Base-by-base conservation (phyloP, 495 filamentous ascomycete species). In the Tuber microsphaerosporum region DNA sequence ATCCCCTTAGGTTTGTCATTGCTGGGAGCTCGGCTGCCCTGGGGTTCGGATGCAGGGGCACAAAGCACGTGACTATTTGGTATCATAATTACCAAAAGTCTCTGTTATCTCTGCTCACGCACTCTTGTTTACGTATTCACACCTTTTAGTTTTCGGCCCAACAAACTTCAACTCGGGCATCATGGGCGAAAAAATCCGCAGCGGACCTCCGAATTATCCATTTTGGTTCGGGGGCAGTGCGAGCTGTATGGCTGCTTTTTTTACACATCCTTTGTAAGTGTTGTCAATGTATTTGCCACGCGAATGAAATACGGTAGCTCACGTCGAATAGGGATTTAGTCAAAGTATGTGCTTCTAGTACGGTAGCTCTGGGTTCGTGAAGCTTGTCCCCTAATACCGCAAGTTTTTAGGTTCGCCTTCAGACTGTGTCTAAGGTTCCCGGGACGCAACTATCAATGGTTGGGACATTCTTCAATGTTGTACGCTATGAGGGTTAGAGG, bases 211-310 rank as follows among this genome's bases (percentile, higher is more conserved):
- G 61, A 87, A 88, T 76, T 93, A 93, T 83, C 92, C 92, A 43
- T 95, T 97, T 85, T 97, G 94, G 94, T 97, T 97, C 84, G 94
- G 94, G 56, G 94, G 94, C 37, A 94, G 91, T 81, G 92, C 94
- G 31, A 94, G 91, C 78, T 94, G 92, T 84, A 91, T 96, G 85
- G 94, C 94, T 48, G 94, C 94, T 17, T 90, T 89, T 78, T 90
- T 96, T 37, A 97, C 94, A 45, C 94, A 97, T 86, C 94, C 94
- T 42, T 86, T 97, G 91, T 93, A 85, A 81, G 89, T 86, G 71
- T 43, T 37, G 43, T 69, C 48, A 10, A 7, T 70, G 72, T 74
- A 43, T 72, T 26, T 69, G 39, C 20, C 46, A 16, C 16, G 74
- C 37, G 74, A 48, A 34, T 34, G 71, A 68, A 51, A 16, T 41